Conservation (phyloP, 495 filamentous ascomycete genomes). For the Podospora tetraspora region DNA sequence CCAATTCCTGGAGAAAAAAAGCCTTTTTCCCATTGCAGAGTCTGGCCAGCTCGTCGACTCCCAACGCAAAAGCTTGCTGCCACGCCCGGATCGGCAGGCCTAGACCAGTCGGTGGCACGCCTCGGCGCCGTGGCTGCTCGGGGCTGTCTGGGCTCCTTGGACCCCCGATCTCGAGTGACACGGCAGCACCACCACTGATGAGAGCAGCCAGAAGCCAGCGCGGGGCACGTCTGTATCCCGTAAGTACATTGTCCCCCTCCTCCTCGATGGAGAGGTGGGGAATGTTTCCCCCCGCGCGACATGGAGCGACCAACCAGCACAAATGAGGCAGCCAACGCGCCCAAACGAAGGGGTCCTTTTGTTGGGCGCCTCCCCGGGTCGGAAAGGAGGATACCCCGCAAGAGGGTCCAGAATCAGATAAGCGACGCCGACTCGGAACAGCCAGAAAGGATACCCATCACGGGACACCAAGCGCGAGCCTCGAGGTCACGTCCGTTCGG, state of each 20-base stretch:
- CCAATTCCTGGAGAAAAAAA: background rate
- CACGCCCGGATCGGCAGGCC: conserved; percentile 1
- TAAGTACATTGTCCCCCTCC: background rate
- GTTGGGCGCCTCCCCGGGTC: background rate
- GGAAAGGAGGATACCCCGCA: background rate
- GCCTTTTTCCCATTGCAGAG: background rate
- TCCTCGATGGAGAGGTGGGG: background rate
- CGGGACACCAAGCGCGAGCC: background rate
- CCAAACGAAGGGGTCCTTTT: background rate
- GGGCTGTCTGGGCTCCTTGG: background rate
- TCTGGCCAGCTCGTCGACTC: background rate
- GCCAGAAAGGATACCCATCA: background rate
- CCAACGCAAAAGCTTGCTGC: too few species aligned
- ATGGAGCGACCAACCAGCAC: background rate
- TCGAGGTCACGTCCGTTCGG: too few species aligned
- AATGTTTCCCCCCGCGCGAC: background rate
- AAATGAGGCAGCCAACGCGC: background rate
- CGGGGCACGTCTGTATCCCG: too few species aligned
- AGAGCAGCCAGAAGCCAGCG: too few species aligned
- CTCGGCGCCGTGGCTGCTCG: background rate
- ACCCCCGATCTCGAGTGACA: conserved; percentile 1
- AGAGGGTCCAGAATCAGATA: background rate
- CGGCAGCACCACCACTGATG: background rate
- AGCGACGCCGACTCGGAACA: background rate
- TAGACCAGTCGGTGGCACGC: background rate